A percentile compares a stretch with the other conserved stretches of the same genome.
Evolutionary conservation across 352 stramenopile genomes (phyloP).

Genomic region (Pythium rhizo-oryzae): DNA sequence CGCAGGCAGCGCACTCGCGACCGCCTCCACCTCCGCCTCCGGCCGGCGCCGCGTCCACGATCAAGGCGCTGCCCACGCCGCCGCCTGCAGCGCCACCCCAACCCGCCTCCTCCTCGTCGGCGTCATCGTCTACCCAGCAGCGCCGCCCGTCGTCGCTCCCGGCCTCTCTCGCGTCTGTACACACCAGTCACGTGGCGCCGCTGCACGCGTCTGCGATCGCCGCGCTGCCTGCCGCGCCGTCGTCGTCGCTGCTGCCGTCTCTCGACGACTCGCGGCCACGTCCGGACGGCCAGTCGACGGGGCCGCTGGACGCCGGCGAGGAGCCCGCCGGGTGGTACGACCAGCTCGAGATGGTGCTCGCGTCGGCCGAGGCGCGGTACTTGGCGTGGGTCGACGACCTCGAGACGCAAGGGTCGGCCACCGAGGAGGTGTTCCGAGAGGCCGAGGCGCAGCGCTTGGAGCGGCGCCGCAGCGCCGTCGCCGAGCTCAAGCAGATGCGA

Average conservation of each 20-base stretch:
- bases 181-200: not conserved
- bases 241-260: not conserved
- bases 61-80: not conserved
- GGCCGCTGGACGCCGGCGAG: constrained; percentile 11
- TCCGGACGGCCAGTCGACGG: no score
- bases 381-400: constrained; percentile 26
- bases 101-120: no score
- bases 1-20: constrained; percentile 28
- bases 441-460: constrained; percentile 21
- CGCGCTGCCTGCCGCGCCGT: not conserved
- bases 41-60: not conserved
- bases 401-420: constrained; percentile 25
- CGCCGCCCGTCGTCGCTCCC: not conserved
- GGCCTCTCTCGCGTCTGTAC: not conserved
- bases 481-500: constrained; percentile 15
- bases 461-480: constrained; percentile 13
- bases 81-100: not conserved
- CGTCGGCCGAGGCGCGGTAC: constrained; percentile 28
- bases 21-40: not conserved
- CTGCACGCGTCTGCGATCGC: not conserved
- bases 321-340: constrained; percentile 31
- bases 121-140: not conserved
- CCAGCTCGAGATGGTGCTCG: constrained; percentile 34
- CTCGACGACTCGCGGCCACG: not conserved
- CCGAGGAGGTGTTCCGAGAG: constrained; percentile 19